A percentile compares a stretch with the other conserved stretches of the same genome.
Evolutionary conservation across 2,329 filamentous ascomycete genomes (phyloP).

Genomic region (Beauveria asiatica): DNA sequence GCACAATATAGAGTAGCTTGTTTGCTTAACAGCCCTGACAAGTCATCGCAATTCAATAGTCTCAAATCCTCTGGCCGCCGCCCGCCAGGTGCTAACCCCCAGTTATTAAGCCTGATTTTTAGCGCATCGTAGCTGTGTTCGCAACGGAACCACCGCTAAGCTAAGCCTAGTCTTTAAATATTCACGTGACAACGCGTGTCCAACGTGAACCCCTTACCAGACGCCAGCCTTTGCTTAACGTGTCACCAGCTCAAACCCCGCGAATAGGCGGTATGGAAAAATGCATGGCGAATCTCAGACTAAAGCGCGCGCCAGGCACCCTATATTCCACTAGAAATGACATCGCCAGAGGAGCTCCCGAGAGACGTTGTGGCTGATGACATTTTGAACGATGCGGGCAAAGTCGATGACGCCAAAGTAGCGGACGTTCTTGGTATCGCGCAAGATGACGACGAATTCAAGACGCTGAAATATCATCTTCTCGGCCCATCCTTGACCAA

Average conservation of each 20-base stretch:
- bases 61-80: too few species aligned
- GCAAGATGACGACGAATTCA: slow-evolving; percentile 27
- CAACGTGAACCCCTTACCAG: background rate
- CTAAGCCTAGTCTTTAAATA: background rate
- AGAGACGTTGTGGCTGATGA: background rate
- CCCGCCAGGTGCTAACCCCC: too few species aligned
- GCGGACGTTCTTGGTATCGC: slow-evolving; percentile 4
- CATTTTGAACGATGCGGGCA: background rate
- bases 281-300: slow-evolving; percentile 1
- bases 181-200: slow-evolving; percentile 10
- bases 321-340: background rate
- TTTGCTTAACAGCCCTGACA: too few species aligned
- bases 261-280: background rate
- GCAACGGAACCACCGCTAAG: background rate
- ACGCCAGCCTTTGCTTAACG: background rate
- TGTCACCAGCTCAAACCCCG: background rate
- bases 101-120: background rate
- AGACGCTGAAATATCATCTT: slow-evolving; percentile 78
- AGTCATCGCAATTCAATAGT: too few species aligned
- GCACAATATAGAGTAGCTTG: too few species aligned
- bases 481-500: slow-evolving; percentile 89
- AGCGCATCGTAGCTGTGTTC: background rate
- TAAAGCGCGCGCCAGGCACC: background rate
- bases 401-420: slow-evolving; percentile 9
- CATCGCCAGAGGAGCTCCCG: background rate